These are phyloP conservation scores for Omphalotus guepiniiformis DNA, from an alignment of 768 basidiomycete genomes.

Conservation along the genomic window DNA sequence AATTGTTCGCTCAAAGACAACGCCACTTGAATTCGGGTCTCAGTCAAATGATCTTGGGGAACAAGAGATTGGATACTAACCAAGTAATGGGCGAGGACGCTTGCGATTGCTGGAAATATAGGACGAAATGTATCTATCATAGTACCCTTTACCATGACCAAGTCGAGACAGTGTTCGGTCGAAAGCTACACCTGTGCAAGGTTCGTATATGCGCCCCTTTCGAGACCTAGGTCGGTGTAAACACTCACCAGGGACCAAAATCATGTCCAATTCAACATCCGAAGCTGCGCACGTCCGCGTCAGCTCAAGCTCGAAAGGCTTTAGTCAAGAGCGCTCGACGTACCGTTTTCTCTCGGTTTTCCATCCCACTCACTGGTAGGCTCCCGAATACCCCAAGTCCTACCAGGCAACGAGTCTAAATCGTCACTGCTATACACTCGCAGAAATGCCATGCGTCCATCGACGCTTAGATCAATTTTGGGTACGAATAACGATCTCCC, in stretches of 20 bases:
- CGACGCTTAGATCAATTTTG: slow-evolving; percentile 48
- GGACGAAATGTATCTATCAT: slow-evolving; percentile 65
- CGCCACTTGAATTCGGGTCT: slow-evolving; percentile 49
- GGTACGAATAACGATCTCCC: slow-evolving; percentile 68
- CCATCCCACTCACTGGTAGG: slow-evolving; percentile 45
- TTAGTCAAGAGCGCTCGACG: no score
- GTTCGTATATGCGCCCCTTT: no score
- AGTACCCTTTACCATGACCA: slow-evolving; percentile 83
- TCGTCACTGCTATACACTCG: slow-evolving; percentile 57
- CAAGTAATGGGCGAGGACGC: slow-evolving; percentile 56
- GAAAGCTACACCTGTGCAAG: slow-evolving; percentile 63
- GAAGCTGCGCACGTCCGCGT: no score
- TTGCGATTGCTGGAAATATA: slow-evolving; percentile 42
- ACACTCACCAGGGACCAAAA: slow-evolving; percentile 60
- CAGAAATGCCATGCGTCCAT: slow-evolving; percentile 61
- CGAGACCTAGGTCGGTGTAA: background rate
- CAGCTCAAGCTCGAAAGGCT: no score
- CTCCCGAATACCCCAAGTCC: slow-evolving; percentile 76
- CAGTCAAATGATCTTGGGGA: no score
- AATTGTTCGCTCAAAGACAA: slow-evolving; percentile 63
- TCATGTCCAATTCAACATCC: slow-evolving; percentile 49
- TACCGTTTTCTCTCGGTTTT: slow-evolving; percentile 46
- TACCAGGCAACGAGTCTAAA: slow-evolving; percentile 49
- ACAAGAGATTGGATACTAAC: slow-evolving; percentile 36
- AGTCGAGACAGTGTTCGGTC: slow-evolving; percentile 64